phyloP scores from a whole-genome alignment of 1,284 basidiomycete genomes.

The Pseudozyma tsukubaensis region DNA sequence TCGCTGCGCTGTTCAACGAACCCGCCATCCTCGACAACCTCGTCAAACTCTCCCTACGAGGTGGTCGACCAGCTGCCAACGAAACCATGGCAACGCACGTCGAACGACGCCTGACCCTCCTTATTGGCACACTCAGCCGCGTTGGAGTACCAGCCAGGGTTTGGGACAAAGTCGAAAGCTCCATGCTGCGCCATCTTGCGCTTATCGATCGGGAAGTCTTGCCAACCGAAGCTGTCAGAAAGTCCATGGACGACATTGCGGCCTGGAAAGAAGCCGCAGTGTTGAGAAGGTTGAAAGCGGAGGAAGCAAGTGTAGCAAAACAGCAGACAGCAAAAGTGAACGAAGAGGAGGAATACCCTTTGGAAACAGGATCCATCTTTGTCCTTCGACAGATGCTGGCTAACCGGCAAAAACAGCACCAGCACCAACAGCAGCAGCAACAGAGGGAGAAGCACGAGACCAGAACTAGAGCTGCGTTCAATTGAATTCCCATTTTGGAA shows the following conservation, averaged over 20 bases:
- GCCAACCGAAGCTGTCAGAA: constrained; percentile 13
- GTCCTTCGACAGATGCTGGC: constrained; percentile 31
- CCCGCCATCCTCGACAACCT: constrained; percentile 9
- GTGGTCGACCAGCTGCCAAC: constrained; percentile 5
- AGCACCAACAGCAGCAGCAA: not conserved
- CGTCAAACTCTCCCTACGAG: constrained; percentile 17
- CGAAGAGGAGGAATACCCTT: not conserved
- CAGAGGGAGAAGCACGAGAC: too few species aligned
- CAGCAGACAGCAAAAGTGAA: not conserved
- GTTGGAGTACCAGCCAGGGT: constrained; percentile 13
- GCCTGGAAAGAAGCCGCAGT: constrained; percentile 7
- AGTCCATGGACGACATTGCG: constrained; percentile 18
- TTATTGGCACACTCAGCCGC: constrained; percentile 18
- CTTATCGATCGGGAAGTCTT: constrained; percentile 13
- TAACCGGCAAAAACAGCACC: not conserved
- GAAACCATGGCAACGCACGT: constrained; percentile 17
- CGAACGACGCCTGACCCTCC: constrained; percentile 6
- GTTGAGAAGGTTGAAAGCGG: not conserved
- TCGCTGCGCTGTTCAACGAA: constrained; percentile 8
- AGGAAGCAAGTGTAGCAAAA: not conserved
- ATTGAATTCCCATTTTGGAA: too few species aligned
- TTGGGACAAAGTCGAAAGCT: constrained; percentile 25
- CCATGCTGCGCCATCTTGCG: constrained; percentile 18
- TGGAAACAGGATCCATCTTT: constrained; percentile 33
- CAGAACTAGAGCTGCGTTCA: too few species aligned